Percentiles rank a stretch among this genome's conserved stretches.
Conservation (phyloP, 306 rosid species). For the Astragalus glycyphyllos region DNA sequence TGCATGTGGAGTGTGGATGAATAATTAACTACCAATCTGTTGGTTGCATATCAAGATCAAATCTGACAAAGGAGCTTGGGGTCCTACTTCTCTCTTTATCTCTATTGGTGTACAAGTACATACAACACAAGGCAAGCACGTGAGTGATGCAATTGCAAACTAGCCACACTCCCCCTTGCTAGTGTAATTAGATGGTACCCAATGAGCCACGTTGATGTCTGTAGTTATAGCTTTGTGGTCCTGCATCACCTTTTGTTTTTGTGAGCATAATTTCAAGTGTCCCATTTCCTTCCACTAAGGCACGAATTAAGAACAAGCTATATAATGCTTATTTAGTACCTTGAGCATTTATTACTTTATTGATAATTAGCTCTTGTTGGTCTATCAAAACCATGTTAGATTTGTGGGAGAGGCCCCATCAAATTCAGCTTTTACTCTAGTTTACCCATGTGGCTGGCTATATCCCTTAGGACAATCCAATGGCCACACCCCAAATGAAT, state of each 20-base stretch:
- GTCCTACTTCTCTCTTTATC: not conserved
- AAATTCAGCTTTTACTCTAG: slow-evolving; percentile 9
- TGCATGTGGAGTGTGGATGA: not conserved
- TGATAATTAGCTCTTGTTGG: slow-evolving; percentile 24
- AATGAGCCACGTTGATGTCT: slow-evolving; percentile 53
- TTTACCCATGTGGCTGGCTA: slow-evolving; percentile 14
- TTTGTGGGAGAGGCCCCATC: slow-evolving; percentile 25
- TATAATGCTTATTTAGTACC: not conserved
- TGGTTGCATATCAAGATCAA: not conserved
- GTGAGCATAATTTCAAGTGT: not conserved
- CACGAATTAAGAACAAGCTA: not conserved
- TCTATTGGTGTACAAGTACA: not conserved
- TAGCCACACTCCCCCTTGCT: slow-evolving; percentile 46
- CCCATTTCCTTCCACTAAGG: not conserved
- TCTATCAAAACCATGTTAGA: slow-evolving; percentile 39
- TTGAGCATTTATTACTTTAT: not conserved
- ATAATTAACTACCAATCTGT: not conserved
- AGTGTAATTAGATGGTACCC: slow-evolving; percentile 36
- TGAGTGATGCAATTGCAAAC: not conserved
- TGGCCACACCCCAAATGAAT: not conserved
- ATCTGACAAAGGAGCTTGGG: not conserved
- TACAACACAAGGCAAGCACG: not conserved
- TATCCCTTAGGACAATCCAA: slow-evolving; percentile 17
- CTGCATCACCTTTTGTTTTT: not conserved
- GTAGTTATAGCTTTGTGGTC: slow-evolving; percentile 1